Evolutionary conservation across 75 land plant species (phyloP), one percentile per base, ranked within the genome.

Genomic region (Selaginella moellendorffii): DNA sequence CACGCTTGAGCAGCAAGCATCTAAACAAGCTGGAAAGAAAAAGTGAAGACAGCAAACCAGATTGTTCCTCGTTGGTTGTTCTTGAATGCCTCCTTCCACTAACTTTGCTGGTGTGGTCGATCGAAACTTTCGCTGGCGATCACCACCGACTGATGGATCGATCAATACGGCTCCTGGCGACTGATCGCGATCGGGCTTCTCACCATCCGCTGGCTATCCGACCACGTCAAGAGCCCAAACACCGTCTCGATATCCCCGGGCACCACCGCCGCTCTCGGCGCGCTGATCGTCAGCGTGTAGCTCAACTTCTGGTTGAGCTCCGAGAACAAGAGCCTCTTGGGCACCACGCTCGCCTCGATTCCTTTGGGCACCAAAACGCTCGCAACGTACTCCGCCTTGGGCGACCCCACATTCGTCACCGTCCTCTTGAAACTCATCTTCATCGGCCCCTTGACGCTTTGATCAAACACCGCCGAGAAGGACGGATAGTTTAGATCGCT

Each of bases 391-490:
- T 69, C 65, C 31, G 80, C 72, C 28, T 63, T 63, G 2, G 80
- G 64, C 19, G 51, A 65, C 21, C 96, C 96, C 5, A 90, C 91
- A 72, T 90, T 90, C 2, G 91, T 90, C 53, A 90, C 82, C 21
- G 79, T 79, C 68, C 96, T 52, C 2, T 66, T 64, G 21, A 89
- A 74, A 1, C 71, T 65, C 24, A 61, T 52, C 20, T 65, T 69
- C 1, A 56, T 63, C 1, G 86, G 24, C 9, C 59, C 59, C 53
- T 64, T 29, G n/a, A 1, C 20, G 26, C 28, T 2, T 25, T 74
- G 73, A 1, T 81, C 68, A 54, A 88, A 83, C 54, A 81, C 74
- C 19, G 83, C 72, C 20, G 85, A 59, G 14, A 88, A 81, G 25
- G 90, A 80, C 8, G 96, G 90, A 61, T 86, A 83, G 68, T 90